These are phyloP conservation scores for Penicillium salamii DNA, from an alignment of 495 filamentous ascomycete genomes.

Conservation along the genomic window DNA sequence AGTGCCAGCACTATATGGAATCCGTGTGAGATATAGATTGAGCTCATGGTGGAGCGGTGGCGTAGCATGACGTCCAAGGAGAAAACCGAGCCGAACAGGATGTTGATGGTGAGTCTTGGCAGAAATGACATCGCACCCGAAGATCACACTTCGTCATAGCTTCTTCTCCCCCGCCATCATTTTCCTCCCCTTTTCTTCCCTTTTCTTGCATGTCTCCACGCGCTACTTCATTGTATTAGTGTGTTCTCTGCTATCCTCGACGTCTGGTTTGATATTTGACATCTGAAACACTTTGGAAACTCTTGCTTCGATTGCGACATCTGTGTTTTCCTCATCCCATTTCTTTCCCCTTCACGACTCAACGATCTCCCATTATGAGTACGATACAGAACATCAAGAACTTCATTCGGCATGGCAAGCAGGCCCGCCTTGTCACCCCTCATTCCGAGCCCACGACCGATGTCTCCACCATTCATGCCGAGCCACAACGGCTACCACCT, in stretches of 20 bases:
- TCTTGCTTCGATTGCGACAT: slow-evolving; percentile 67
- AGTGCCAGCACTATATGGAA: background rate
- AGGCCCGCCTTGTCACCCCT: slow-evolving; percentile 70
- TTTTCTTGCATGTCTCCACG: slow-evolving; percentile 29
- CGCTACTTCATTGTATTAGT: no score
- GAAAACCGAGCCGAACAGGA: slow-evolving; percentile 1
- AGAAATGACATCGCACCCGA: slow-evolving; percentile 27
- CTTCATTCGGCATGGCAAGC: slow-evolving; percentile 97
- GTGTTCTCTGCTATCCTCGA: no score
- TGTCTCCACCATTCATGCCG: slow-evolving; percentile 64
- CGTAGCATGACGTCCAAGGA: slow-evolving; percentile 14
- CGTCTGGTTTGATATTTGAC: no score
- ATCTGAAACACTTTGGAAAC: background rate
- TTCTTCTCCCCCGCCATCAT: slow-evolving; percentile 63
- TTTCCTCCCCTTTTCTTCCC: slow-evolving; percentile 67
- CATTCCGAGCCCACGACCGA: slow-evolving; percentile 66
- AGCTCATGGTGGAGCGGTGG: slow-evolving; percentile 12
- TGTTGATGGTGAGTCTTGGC: slow-evolving; percentile 1
- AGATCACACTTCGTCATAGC: slow-evolving; percentile 25
- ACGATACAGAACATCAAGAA: slow-evolving; percentile 93
- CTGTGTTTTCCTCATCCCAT: slow-evolving; percentile 23
- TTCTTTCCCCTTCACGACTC: background rate
- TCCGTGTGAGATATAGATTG: background rate
- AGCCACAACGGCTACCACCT: slow-evolving; percentile 55
- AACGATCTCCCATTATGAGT: slow-evolving; percentile 51